Conservation (phyloP, 345 rosid genomes). For the Erodium maritimum region DNA sequence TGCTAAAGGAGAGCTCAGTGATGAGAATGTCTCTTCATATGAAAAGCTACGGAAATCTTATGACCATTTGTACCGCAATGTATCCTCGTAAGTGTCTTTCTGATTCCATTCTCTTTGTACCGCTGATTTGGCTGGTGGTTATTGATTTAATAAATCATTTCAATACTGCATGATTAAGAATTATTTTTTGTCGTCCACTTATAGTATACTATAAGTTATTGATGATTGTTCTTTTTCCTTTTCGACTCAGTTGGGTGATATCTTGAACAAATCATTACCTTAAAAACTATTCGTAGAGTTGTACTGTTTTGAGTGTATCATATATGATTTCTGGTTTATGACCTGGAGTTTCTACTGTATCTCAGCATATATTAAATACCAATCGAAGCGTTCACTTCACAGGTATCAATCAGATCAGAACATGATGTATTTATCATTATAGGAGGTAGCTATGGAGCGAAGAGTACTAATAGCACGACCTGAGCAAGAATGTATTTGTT, state of each 20-base stretch:
- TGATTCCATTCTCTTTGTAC: slow-evolving; percentile 8
- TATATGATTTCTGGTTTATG: not conserved
- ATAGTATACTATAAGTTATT: not conserved
- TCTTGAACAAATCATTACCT: not conserved
- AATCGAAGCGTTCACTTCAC: too few species aligned
- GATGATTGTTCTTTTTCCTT: not conserved
- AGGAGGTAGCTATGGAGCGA: not conserved
- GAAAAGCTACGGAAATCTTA: slow-evolving; percentile 95
- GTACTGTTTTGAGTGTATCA: not conserved
- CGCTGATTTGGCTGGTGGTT: not conserved
- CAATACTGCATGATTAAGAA: too few species aligned
- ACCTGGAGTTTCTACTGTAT: not conserved
- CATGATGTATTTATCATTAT: not conserved
- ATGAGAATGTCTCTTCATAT: slow-evolving; percentile 75
- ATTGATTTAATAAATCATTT: not conserved
- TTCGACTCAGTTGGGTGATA: not conserved
- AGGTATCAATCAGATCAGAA: not conserved
- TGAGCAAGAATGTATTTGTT: not conserved
- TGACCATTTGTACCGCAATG: slow-evolving; percentile 78
- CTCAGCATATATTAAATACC: not conserved
- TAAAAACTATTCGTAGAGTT: not conserved
- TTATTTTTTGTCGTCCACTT: not conserved
- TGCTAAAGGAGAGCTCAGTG: slow-evolving; percentile 96
- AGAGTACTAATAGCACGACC: not conserved
- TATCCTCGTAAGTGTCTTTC: slow-evolving; percentile 67